Evolutionary conservation across 2,329 filamentous ascomycete genomes (phyloP), one percentile per base, ranked within the genome.

Genomic region (Alternaria metachromatica): DNA sequence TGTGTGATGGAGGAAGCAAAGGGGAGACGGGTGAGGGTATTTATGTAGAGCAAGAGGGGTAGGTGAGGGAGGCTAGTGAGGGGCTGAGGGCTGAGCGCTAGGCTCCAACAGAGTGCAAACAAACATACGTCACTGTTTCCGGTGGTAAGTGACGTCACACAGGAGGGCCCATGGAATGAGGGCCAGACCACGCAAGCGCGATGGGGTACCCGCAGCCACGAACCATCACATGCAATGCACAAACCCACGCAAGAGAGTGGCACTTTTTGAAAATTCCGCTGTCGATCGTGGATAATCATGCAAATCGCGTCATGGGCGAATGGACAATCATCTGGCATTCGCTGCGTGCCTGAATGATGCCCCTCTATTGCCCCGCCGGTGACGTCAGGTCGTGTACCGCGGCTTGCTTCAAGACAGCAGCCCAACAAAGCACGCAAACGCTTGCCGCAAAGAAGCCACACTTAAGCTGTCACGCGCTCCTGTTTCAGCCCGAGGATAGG

Each of bases 241-340:
- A 61, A 55, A 56, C 59, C 58, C 58, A 57, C 50, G 55, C 45
- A 45, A 44, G 33, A 57, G 41, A 20, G 55, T 53, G 62, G 58
- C 61, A 63, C 57, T 55, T 55, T 58, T 49, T 44, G 43, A 46
- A 49, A 63, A 62, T 65, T 7, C 54, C 57, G 46, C 63, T 69
- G 65, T 46, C 55, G 66, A 69, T 69, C 67, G 62, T 54, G 46
- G 58, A 62, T 60, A 60, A 46, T n/a, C 62, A 66, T 64, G 60
- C 51, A 20, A 58, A 65, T 67, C 63, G 63, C 48, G 58, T 60
- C 63, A 63, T 64, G 54, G 51, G 55, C 28, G 37, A 55, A 45
- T 49, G 12, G 44, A 21, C 28, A 43, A 50, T 51, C 43, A 51
- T 55, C 46, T 54, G 23, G 59, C 43, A 58, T 58, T 66, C 59